Conservation (phyloP, 1,284 basidiomycete genomes). For the Ceratorhiza oryzae-sativae region DNA sequence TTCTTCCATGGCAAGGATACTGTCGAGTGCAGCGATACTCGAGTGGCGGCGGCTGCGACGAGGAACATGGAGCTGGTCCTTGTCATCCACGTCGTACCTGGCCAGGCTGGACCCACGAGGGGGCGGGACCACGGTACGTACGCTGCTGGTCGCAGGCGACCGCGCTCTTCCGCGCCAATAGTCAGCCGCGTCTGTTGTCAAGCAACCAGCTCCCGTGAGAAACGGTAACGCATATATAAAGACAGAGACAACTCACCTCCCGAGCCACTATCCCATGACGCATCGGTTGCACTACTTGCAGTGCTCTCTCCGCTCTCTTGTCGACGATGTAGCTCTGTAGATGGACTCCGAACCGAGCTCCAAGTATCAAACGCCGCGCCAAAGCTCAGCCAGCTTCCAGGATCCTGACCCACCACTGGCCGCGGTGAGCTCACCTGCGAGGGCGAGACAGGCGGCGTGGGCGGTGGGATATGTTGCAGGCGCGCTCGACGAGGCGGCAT, state of each 20-base stretch:
- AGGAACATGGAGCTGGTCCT: slow-evolving; percentile 5
- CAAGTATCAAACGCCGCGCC: slow-evolving; percentile 26
- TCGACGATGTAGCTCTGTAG: background rate
- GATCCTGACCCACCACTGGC: background rate
- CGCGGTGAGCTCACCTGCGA: slow-evolving; percentile 31
- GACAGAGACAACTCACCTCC: slow-evolving; percentile 10
- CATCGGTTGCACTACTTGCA: slow-evolving; percentile 24
- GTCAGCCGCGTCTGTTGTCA: background rate
- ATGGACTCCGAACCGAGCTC: background rate
- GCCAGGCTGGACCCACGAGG: slow-evolving; percentile 10
- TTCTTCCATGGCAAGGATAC: slow-evolving; percentile 30
- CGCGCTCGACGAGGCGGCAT: slow-evolving; percentile 2
- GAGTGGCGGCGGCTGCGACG: slow-evolving; percentile 24
- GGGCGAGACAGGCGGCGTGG: slow-evolving; percentile 19
- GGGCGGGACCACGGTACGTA: slow-evolving; percentile 28
- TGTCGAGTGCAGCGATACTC: slow-evolving; percentile 28
- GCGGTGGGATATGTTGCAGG: slow-evolving; percentile 6
- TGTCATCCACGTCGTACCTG: background rate
- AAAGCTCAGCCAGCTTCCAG: slow-evolving; percentile 26
- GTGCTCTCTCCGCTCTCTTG: slow-evolving; percentile 33
- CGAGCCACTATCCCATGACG: slow-evolving; percentile 17
- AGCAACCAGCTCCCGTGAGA: background rate
- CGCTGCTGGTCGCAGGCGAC: slow-evolving; percentile 31
- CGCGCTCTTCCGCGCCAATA: slow-evolving; percentile 9
- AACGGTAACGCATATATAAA: background rate